Evolutionary conservation across 2,329 filamentous ascomycete genomes (phyloP).

Genomic region (Cladosporium halotolerans): DNA sequence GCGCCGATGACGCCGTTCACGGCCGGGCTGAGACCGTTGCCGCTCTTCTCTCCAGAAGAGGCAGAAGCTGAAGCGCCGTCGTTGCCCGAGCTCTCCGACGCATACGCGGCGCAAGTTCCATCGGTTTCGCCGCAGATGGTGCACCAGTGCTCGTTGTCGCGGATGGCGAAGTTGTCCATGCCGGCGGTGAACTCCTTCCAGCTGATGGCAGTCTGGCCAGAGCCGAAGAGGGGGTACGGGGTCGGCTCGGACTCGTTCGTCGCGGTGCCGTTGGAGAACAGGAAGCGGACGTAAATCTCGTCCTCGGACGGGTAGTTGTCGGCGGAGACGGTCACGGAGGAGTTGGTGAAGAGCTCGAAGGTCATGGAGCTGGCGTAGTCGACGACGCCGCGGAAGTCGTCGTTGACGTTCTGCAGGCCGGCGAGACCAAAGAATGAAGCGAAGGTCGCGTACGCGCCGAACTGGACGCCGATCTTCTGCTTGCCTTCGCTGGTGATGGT

Average conservation of each 20-base stretch:
- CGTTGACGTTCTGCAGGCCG: slow-evolving; percentile 43
- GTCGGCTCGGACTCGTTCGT: slow-evolving; percentile 39
- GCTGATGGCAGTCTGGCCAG: slow-evolving; percentile 48
- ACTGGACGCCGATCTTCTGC: slow-evolving; percentile 48
- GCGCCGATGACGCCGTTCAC: slow-evolving; percentile 78
- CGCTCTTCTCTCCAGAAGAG: slow-evolving; percentile 20
- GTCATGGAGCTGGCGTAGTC: slow-evolving; percentile 77
- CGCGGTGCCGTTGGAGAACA: slow-evolving; percentile 58
- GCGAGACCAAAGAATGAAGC: slow-evolving; percentile 57
- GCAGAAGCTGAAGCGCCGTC: slow-evolving; percentile 19
- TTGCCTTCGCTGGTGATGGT: slow-evolving; percentile 35
- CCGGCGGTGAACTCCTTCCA: slow-evolving; percentile 62
- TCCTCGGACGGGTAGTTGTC: slow-evolving; percentile 28
- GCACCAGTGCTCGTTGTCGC: slow-evolving; percentile 66
- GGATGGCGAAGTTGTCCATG: slow-evolving; percentile 62
- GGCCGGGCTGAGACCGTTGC: slow-evolving; percentile 54
- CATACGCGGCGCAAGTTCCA: slow-evolving; percentile 54
- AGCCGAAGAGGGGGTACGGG: slow-evolving; percentile 57
- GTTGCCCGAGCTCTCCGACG: slow-evolving; percentile 23
- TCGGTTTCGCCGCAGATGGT: slow-evolving; percentile 65
- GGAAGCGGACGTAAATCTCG: slow-evolving; percentile 54
- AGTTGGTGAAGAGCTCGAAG: slow-evolving; percentile 64
- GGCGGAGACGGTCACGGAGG: slow-evolving; percentile 37
- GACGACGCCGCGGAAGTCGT: slow-evolving; percentile 68
- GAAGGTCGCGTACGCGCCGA: slow-evolving; percentile 57